These are phyloP conservation scores for Chalciporus sphaerocephalus DNA, from an alignment of 768 basidiomycete species.

Conservation along the genomic window DNA sequence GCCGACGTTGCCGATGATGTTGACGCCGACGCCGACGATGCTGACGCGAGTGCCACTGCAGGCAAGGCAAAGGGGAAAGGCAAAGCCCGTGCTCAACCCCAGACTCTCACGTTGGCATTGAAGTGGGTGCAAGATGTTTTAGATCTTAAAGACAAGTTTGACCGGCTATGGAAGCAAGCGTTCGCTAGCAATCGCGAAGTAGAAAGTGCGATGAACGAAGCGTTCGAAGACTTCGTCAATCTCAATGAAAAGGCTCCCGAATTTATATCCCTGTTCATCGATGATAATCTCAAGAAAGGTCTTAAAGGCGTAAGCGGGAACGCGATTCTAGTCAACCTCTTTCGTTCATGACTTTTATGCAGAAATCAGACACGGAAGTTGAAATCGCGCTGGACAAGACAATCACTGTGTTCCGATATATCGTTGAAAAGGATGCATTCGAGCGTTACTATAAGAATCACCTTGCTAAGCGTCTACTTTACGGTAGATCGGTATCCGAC, in stretches of 20 bases:
- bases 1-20: constrained; percentile 34
- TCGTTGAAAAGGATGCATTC: constrained; percentile 94
- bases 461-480: constrained; percentile 86
- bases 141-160: constrained; percentile 88
- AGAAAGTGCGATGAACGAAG: constrained; percentile 82
- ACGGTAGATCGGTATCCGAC: constrained; percentile 86
- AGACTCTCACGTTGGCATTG: constrained; percentile 58
- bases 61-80: constrained; percentile 53
- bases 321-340: not conserved
- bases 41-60: constrained; percentile 31
- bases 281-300: constrained; percentile 92
- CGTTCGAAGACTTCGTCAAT: constrained; percentile 91
- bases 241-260: constrained; percentile 83
- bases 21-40: constrained; percentile 35
- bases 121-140: constrained; percentile 94
- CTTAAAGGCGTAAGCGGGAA: constrained; percentile 75
- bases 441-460: constrained; percentile 97
- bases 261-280: constrained; percentile 94
- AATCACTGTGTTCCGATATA: constrained; percentile 90
- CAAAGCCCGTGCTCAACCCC: constrained; percentile 45
- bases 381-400: constrained; percentile 91
- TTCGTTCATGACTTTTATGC: constrained; percentile 1
- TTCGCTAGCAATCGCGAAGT: constrained; percentile 72
- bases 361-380: constrained; percentile 96
- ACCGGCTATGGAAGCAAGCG: constrained; percentile 63